A percentile compares a stretch with the other conserved stretches of the same genome.
Conservation (phyloP, 495 filamentous ascomycete genomes). For the Aspergillus mulundensis region DNA sequence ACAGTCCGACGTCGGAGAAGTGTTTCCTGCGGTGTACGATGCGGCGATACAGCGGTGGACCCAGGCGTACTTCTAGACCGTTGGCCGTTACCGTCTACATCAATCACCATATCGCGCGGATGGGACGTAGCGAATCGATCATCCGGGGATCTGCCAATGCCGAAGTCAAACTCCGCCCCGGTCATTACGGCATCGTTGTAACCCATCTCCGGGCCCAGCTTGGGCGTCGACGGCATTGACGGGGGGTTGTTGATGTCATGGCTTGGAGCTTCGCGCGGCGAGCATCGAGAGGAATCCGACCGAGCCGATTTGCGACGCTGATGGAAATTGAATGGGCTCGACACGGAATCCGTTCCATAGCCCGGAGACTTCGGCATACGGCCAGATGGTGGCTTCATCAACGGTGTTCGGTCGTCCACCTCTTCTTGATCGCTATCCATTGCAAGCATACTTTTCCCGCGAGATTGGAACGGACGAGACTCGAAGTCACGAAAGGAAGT, state of each 20-base stretch:
- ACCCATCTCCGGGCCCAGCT: constrained; percentile 54
- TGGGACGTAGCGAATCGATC: constrained; percentile 29
- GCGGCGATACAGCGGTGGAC: constrained; percentile 30
- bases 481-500: constrained; percentile 24
- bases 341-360: constrained; percentile 39
- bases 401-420: constrained; percentile 38
- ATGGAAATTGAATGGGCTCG: constrained; percentile 27
- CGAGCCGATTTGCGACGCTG: constrained; percentile 28
- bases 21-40: constrained; percentile 31
- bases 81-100: constrained; percentile 51
- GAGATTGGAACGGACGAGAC: constrained; percentile 28
- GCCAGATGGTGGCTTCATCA: constrained; percentile 30
- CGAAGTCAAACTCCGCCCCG: constrained; percentile 44
- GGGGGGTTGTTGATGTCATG: constrained; percentile 96
- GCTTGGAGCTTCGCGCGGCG: constrained; percentile 29
- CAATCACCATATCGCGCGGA: constrained; percentile 51
- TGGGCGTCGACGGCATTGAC: constrained; percentile 78
- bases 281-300: constrained; percentile 31
- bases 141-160: constrained; percentile 28
- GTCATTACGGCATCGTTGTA: constrained; percentile 77
- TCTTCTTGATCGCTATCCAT: constrained; percentile 52
- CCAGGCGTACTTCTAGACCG: constrained; percentile 24
- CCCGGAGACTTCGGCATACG: constrained; percentile 22
- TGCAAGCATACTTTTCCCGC: constrained; percentile 23
- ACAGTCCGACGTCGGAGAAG: constrained; percentile 47